Conservation (phyloP, 2,329 filamentous ascomycete genomes). For the Magnaporthiopsis rhizophila region DNA sequence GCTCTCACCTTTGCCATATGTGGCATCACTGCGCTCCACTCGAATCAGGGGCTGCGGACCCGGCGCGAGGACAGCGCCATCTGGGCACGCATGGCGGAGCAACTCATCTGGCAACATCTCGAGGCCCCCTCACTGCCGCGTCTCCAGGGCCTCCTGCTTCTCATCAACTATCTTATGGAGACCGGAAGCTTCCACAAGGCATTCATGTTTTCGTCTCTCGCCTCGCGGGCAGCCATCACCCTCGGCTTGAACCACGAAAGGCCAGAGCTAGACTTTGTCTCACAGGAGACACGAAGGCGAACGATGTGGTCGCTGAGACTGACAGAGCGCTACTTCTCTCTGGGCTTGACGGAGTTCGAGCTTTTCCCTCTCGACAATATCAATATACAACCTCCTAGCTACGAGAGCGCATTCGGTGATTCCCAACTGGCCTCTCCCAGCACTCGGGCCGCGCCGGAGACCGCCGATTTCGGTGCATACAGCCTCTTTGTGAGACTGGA, state of each 20-base stretch:
- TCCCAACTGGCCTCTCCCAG: too few species aligned
- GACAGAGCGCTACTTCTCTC: conserved; percentile 31
- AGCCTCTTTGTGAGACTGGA: conserved; percentile 13
- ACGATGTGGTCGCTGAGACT: conserved; percentile 33
- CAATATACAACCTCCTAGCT: conserved; percentile 27
- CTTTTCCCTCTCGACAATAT: conserved; percentile 30
- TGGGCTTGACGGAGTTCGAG: conserved; percentile 32
- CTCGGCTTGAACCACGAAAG: conserved; percentile 32
- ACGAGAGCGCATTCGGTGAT: conserved; percentile 22
- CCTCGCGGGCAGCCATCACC: conserved; percentile 27
- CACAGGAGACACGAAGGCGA: conserved; percentile 29
- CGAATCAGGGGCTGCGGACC: conserved; percentile 8
- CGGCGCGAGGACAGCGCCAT: conserved; percentile 15
- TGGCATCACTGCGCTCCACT: conserved; percentile 23
- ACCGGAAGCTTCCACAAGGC: conserved; percentile 23
- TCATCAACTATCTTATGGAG: conserved; percentile 24
- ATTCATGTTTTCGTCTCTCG: conserved; percentile 28
- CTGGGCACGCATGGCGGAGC: conserved; percentile 24
- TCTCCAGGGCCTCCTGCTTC: conserved; percentile 23
- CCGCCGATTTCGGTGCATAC: conserved; percentile 11
- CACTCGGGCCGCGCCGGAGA: not conserved
- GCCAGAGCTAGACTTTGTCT: conserved; percentile 22
- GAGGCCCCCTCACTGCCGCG: conserved; percentile 23
- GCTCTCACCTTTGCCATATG: conserved; percentile 24
- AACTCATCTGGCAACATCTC: conserved; percentile 22